A percentile compares a stretch with the other conserved stretches of the same genome.
phyloP scores from a whole-genome alignment of 495 filamentous ascomycete genomes.

The Xylaria castorea region DNA sequence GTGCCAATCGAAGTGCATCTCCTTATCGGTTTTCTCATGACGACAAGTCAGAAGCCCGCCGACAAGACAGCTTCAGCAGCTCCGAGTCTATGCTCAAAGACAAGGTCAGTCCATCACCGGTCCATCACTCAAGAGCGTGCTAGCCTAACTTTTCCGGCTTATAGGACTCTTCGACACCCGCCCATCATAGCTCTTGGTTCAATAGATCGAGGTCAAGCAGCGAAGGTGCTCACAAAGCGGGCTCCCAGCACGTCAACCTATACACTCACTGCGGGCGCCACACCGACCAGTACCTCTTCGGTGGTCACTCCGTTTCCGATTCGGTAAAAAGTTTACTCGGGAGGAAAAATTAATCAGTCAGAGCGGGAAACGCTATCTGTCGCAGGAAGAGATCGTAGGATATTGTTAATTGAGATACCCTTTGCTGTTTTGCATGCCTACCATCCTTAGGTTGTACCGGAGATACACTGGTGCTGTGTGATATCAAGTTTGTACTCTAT shows the following conservation, averaged over 20 bases:
- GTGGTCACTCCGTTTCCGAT: constrained; percentile 36
- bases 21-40: constrained; percentile 26
- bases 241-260: constrained; percentile 42
- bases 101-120: constrained; percentile 30
- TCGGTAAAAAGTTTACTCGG: constrained; percentile 29
- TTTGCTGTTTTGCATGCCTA: constrained; percentile 11
- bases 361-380: not conserved
- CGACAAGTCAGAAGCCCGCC: constrained; percentile 27
- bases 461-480: not conserved
- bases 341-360: constrained; percentile 31
- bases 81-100: constrained; percentile 35
- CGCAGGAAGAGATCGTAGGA: not conserved
- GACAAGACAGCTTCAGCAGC: constrained; percentile 35
- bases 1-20: constrained; percentile 26
- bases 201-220: constrained; percentile 2
- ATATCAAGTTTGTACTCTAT: not conserved
- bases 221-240: constrained; percentile 25
- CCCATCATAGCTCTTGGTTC: constrained; percentile 15
- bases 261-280: constrained; percentile 46
- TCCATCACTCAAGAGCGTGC: not conserved
- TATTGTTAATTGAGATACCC: constrained; percentile 23
- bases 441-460: not conserved
- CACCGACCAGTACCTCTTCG: constrained; percentile 42
- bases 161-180: not conserved
- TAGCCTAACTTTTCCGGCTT: constrained; percentile 24